These are phyloP conservation scores for Mitragyna speciosa DNA, from an alignment of 257 asterid species.

Conservation along the genomic window DNA sequence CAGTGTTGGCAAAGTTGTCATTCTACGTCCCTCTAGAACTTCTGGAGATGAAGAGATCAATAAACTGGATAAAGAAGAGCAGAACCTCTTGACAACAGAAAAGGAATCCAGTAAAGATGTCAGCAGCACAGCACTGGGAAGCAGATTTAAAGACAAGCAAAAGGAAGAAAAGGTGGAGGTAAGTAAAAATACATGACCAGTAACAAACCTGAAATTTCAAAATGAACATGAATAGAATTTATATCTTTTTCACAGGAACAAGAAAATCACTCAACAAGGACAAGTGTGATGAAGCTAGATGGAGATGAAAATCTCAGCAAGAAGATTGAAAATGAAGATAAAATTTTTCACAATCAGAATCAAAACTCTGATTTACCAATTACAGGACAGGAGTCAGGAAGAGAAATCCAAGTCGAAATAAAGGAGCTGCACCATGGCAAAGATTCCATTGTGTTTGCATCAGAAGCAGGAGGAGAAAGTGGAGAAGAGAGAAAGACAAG, in stretches of 20 bases:
- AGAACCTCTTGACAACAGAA: not conserved
- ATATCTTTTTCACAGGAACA: slow-evolving; percentile 35
- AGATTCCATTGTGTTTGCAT: not conserved
- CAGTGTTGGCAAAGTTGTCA: slow-evolving; percentile 14
- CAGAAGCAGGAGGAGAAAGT: not conserved
- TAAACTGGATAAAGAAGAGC: slow-evolving; percentile 14
- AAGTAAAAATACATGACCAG: slow-evolving; percentile 13
- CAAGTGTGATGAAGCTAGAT: slow-evolving; percentile 23
- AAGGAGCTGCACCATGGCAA: slow-evolving; percentile 8
- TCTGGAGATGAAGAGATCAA: slow-evolving; percentile 27
- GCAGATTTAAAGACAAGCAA: slow-evolving; percentile 16
- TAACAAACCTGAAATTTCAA: slow-evolving; percentile 5
- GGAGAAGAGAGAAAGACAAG: slow-evolving; percentile 1
- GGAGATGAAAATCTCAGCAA: slow-evolving; percentile 20
- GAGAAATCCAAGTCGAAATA: not conserved
- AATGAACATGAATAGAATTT: slow-evolving; percentile 7
- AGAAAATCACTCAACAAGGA: slow-evolving; percentile 19
- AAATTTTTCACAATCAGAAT: slow-evolving; percentile 23
- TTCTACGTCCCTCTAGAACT: slow-evolving; percentile 19
- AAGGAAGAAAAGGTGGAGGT: slow-evolving; percentile 31
- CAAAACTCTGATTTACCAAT: slow-evolving; percentile 1
- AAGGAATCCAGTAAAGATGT: slow-evolving; percentile 26
- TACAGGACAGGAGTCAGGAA: not conserved
- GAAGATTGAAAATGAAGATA: slow-evolving; percentile 23
- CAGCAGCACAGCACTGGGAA: slow-evolving; percentile 8